Evolutionary conservation across 2,329 filamentous ascomycete genomes (phyloP), one percentile per base, ranked within the genome.

Genomic region (Arthrobotrys megalospora): DNA sequence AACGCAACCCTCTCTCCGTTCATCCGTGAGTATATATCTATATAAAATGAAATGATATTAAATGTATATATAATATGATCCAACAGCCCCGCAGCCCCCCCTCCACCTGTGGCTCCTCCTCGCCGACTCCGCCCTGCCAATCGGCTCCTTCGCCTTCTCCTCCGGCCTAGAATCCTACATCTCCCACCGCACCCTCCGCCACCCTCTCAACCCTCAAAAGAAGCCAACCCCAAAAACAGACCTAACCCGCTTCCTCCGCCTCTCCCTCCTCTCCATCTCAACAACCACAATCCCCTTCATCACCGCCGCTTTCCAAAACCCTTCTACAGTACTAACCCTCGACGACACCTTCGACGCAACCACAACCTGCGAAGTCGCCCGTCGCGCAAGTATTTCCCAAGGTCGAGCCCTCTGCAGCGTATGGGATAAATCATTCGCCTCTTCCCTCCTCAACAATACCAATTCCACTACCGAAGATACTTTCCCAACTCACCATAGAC

Each of bases 111-210:
- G 94, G 43, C 89, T 95, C 36, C 87, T 96, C 2, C 90, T 95
- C 60, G 90, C 93, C 58, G 93, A 96, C 86, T 94, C 93, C 0
- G 92, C 92, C 12, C 89, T 96, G 1, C 93, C 93, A 0, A 87
- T 96, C 0, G 93, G 93, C 72, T 93, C 92, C n/a, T 96, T 96
- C 85, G 93, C 93, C 82, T 96, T 95, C 86, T 93, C 90, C 86
- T 92, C 90, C 81, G 92, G 92, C 2, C 88, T 96, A 14, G 93
- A 96, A 85, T 95, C 92, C 47, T 95, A 91, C 84, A 89, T 94
- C 16, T 91, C 91, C 2, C 93, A 96, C 85, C 82, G 82, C 1
- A 82, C 81, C 11, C 81, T 53, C 24, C 79, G 72, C 14, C 24
- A 28, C 24, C 68, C 79, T 28, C 12, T 12, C 38, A 80, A 24